These are phyloP conservation scores for Cladorrhinum sp. DNA, from an alignment of 2,329 filamentous ascomycete species.

Conservation along the genomic window DNA sequence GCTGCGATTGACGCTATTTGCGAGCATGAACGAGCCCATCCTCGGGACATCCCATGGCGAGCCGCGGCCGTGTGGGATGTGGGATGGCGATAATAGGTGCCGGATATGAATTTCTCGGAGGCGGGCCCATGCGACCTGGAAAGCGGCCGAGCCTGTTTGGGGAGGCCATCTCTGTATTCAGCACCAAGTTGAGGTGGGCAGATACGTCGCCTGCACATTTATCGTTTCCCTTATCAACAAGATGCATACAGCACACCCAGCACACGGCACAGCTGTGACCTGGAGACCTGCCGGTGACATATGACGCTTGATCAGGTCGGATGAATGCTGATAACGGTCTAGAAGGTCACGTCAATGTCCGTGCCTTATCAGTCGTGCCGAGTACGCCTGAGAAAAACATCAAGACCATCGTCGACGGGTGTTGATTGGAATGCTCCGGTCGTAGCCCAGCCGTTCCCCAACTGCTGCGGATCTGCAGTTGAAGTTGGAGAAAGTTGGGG, in stretches of 20 bases:
- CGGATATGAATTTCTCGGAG: not conserved
- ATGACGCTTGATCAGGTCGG: conserved; percentile 1
- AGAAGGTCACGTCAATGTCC: not conserved
- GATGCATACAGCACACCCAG: not conserved
- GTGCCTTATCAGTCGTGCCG: conserved; percentile 17
- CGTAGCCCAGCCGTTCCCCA: not conserved
- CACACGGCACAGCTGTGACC: not conserved
- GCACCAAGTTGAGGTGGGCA: not conserved
- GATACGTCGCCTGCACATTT: conserved; percentile 3
- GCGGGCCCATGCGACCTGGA: conserved; percentile 9
- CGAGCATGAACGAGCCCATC: not conserved
- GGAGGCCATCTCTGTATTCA: not conserved
- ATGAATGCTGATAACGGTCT: conserved; percentile 11
- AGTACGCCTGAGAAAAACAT: not conserved
- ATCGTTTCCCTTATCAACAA: conserved; percentile 12
- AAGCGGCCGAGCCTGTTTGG: conserved; percentile 10
- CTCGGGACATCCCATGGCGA: conserved; percentile 10
- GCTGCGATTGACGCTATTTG: not conserved
- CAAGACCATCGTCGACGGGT: not conserved
- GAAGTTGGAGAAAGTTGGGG: conserved; percentile 20
- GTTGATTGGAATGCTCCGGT: not conserved
- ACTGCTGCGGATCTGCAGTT: too few species aligned
- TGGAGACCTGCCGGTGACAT: conserved; percentile 6
- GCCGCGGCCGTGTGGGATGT: conserved; percentile 7
- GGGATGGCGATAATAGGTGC: conserved; percentile 6